Evolutionary conservation across 1,139 yeast species (phyloP), one percentile per base, ranked within the genome.

Genomic region (Entelexis sorbosivorans): DNA sequence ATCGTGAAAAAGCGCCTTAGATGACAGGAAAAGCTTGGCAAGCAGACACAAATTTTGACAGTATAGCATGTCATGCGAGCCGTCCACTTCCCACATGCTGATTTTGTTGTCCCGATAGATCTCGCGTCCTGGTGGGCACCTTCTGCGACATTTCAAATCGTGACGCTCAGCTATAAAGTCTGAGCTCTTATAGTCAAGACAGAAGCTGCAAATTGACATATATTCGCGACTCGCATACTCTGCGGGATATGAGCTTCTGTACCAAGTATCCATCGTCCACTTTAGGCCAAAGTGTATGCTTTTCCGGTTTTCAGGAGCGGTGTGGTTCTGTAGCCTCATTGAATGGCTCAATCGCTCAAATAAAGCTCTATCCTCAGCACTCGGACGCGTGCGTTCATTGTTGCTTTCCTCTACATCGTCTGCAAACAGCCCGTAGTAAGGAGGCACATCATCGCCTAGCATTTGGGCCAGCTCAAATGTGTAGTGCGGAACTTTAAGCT

Each of bases 31-130:
- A 54, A 89, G 70, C 64, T 91, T 91, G 2, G 97, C 95, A 57
- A 91, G 67, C 44, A 91, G 71, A 69, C 98, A 91, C 51, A 91
- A 68, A 64, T 87, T 88, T 64, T 88, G 95, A 66, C 97, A 89
- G 65, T 84, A 91, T 36, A 60, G 74, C 71, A 83, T 81, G 60
- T 84, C 81, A 58, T 83, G 84, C 43, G 93, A 73, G 0, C 98
- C 98, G 64, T 91, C 97, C 20, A 91, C 82, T 66, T 91, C 97
- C 79, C 91, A 91, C 17, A 91, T 72, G 14, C 93, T 78, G 5
- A 82, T 69, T 17, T 71, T 69, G 1, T 74, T 73, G 58, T 82
- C 85, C 40, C 95, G 73, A 63, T 91, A 91, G 14, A 91, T 86
- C 64, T 91, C 96, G 53, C 77, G 74, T 0, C 98, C 98, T 0